Base-by-base conservation (phyloP, 306 rosid genomes). In the Dryas alaskensis region DNA sequence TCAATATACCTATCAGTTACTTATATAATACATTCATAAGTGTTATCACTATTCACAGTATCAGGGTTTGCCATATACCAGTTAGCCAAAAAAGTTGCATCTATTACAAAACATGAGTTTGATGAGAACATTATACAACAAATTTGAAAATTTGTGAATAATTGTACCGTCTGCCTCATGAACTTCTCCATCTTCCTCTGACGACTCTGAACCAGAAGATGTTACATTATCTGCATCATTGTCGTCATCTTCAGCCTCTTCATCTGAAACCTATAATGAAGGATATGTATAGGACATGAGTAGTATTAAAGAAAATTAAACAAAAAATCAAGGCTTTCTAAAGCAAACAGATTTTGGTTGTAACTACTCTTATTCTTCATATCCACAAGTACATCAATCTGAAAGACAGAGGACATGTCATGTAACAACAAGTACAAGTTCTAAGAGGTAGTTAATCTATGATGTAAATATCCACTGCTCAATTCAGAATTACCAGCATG, bases 181-280 rank as follows among this genome's bases (percentile, higher is more conserved):
- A 31, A 74, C 76, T 67, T 85, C 85, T 39, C 50, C 87, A 44
- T 81, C 85, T 50, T 87, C 84, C 43, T 64, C 69, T 2, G 79
- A 81, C 74, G 76, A 78, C 72, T 86, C 89, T 63, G 87, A 83
- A 75, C 77, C 80, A 19, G 87, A 78, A 74, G 86, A 72, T 74
- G 60, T 65, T 60, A 67, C 49, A 60, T 53, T 68, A 37, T 82
- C 70, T 47, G 53, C 70, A 61, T 73, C 83, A 60, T 76, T 87
- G 39, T 27, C 80, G 39, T 65, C 54, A 25, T 73, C 77, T 8
- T 58, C 88, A 58, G 67, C 86, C 53, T 82, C 98, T 49, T 81
- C 90, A 64, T 83, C 87, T 55, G 84, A 83, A 78, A 79, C 97
- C 98, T 94, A 76, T 65, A 60, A 78, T 60, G 76, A 77, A 59